Evolutionary conservation across 2,329 filamentous ascomycete species (phyloP), one percentile per base, ranked within the genome.

Genomic region (Gnomoniopsis sp.): DNA sequence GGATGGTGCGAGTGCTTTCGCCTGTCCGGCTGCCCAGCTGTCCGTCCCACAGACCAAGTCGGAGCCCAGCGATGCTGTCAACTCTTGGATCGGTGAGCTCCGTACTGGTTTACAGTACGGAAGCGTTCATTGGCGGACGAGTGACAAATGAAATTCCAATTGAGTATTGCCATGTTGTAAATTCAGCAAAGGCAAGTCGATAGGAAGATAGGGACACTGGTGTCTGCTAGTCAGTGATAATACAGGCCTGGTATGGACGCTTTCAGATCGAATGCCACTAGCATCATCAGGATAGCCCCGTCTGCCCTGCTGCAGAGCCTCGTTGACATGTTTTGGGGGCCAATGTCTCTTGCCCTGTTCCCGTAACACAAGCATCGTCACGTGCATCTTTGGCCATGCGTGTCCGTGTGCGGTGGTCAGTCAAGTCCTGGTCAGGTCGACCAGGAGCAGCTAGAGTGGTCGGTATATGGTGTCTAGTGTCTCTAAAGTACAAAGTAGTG

Each of bases 331-430:
- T 21, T 33, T 58, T 47, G 38, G 56, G 49, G 48, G 26, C 57
- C 46, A 53, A 33, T 30, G 3, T 33, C 36, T 47, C 23, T 47
- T 55, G 36, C 12, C 34, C 47, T 41, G 22, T 49, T 41, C 26
- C 41, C 34, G 58, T 60, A 22, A 41, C 49, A 51, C 50, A 44
- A 47, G 46, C 23, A 50, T 33, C 52, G 55, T 61, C 59, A 61
- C 59, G 59, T 61, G 59, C 53, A 50, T 36, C 22, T 41, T 49
- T 30, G 50, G 38, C 46, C 47, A 54, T 61, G 59, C 59, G 56
- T 61, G 55, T 47, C 47, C 47, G 47, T 23, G 55, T 61, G 59
- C 57, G 44, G 59, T 57, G 51, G 36, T 52, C 41, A 61, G 47
- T 17, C n/a, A 44, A 19, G 49, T 33, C 33, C 23, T 54, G 55